A percentile compares a stretch with the other conserved stretches of the same genome.
Conservation (phyloP, 2,329 filamentous ascomycete genomes). For the Sarocladium strictum region DNA sequence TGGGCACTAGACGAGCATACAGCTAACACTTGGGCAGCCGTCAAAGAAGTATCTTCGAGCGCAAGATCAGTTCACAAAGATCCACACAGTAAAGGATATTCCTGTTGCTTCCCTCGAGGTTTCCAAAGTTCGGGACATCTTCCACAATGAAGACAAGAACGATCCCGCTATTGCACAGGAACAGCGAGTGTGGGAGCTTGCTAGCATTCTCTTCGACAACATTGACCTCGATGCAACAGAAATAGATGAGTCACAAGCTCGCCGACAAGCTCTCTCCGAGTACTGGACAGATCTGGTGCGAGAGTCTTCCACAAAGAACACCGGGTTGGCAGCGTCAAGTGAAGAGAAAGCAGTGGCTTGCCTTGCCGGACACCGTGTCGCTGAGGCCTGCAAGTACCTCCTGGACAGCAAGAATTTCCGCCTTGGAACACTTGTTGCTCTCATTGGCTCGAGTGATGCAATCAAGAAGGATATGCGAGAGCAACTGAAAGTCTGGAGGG, state of each 20-base stretch:
- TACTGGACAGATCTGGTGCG: conserved; percentile 64
- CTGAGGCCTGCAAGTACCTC: conserved; percentile 77
- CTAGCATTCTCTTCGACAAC: conserved; percentile 82
- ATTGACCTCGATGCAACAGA: conserved; percentile 27
- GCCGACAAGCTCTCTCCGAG: conserved; percentile 60
- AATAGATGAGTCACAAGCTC: conserved; percentile 33
- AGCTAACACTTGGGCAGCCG: conserved; percentile 31
- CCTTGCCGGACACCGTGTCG: conserved; percentile 70
- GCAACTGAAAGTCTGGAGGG: conserved; percentile 80
- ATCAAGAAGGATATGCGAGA: conserved; percentile 69
- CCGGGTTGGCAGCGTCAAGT: conserved; percentile 52
- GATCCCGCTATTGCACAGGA: conserved; percentile 53
- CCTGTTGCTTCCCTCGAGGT: conserved; percentile 50
- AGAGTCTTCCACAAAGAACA: conserved; percentile 45
- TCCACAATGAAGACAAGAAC: conserved; percentile 33
- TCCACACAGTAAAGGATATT: conserved; percentile 49
- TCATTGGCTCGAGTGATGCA: conserved; percentile 68
- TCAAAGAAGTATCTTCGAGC: conserved; percentile 47
- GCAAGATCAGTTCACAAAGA: conserved; percentile 50
- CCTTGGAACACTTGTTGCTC: conserved; percentile 75
- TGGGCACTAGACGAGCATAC: background rate
- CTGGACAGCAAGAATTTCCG: conserved; percentile 72
- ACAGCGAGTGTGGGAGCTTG: conserved; percentile 76
- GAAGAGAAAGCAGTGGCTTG: conserved; percentile 83
- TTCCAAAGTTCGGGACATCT: conserved; percentile 29